Evolutionary conservation across 192 early-diverging fungal species (phyloP).

Genomic region (Umbelopsis ramanniana): DNA sequence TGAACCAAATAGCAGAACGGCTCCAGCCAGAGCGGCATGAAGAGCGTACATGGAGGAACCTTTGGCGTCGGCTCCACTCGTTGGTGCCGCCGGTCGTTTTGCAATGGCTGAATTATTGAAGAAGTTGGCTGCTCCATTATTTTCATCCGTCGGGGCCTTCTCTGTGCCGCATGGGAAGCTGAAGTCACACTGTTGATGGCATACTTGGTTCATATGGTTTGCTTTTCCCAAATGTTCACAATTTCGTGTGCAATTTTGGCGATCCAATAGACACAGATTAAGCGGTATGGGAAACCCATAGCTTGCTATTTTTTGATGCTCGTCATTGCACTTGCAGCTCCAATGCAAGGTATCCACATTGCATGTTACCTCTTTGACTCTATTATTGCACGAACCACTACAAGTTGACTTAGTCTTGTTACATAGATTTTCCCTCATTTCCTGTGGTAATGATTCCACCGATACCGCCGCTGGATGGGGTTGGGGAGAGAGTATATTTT

Average conservation of each 20-base stretch:
- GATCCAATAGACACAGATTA: neutral
- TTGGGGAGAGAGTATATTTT: neutral
- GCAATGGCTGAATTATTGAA: neutral
- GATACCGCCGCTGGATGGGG: neutral
- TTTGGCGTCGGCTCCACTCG: neutral
- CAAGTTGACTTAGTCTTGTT: neutral
- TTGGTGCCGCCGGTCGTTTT: neutral
- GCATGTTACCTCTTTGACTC: neutral
- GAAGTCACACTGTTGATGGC: neutral
- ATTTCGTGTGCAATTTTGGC: constrained; percentile 6
- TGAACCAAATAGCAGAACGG: constrained; percentile 4
- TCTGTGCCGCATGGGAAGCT: neutral
- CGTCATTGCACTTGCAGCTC: neutral
- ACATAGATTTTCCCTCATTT: neutral
- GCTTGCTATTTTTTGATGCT: neutral
- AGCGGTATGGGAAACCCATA: neutral
- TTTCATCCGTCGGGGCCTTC: neutral
- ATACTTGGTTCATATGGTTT: neutral
- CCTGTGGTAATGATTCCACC: neutral
- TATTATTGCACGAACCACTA: neutral
- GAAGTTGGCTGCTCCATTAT: neutral
- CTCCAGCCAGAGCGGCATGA: neutral
- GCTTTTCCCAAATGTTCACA: constrained; percentile 9
- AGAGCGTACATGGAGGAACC: neutral
- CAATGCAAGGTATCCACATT: neutral